Evolutionary conservation across 345 rosid genomes (phyloP), one percentile per base, ranked within the genome.

Genomic region (Litchi chinensis): DNA sequence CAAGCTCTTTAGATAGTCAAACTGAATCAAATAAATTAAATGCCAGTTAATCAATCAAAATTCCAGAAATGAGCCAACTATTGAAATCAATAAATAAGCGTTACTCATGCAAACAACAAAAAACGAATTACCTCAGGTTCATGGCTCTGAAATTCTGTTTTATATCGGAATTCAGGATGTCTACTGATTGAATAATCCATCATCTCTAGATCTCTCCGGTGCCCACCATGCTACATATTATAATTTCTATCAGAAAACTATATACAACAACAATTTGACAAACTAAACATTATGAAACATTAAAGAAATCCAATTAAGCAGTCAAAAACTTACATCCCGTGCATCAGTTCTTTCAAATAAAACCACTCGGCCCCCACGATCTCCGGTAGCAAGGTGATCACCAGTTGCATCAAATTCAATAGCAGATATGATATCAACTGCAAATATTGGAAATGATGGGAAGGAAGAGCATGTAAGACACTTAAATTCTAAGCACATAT

Each of bases 331-430:
- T 82, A 95, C 98, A 85, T 89, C 91, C 83, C 79, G 88, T 37
- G 77, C 73, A 81, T 95, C 93, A 5, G 88, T 91, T 80, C 95
- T 91, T 90, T 95, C 98, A 86, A 95, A 95, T 44, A 95, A 90
- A 86, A 95, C 98, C 82, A 93, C 98, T 26, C 98, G 84, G 50
- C 98, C 98, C 73, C 98, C 98, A 85, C 98, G 97, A 78, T 95
- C 98, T 65, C 98, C 98, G 73, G 98, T 93, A 70, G 97, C 98
- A 24, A 95, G 97, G 80, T 93, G 92, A 70, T 92, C 87, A 2
- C 98, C 98, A 54, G 84, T 82, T 86, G 79, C 86, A 88, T 95
- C 95, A 81, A 95, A 95, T 79, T 95, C 97, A 52, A 95, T 91
- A 18, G 97, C 97, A 37, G 98, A 91, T 74, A 93, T 95, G 72